Evolutionary conservation across 306 rosid species (phyloP).

Genomic region (Prunus mume): DNA sequence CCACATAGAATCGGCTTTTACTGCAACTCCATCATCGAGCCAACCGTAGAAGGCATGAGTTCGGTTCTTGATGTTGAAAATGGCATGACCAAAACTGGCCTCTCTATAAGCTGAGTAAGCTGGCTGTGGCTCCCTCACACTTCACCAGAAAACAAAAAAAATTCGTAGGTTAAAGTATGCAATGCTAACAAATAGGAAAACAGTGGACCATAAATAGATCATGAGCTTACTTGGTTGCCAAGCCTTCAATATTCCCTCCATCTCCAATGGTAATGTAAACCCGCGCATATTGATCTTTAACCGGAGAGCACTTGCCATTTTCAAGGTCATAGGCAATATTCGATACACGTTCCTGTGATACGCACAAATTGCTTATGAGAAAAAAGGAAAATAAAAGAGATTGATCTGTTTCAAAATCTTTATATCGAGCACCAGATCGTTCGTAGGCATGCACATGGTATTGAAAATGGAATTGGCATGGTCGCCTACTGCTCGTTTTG

Average conservation of each 20-base stretch:
- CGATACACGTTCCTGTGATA: constrained; percentile 53
- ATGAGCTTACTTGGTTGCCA: constrained; percentile 52
- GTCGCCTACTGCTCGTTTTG: no score
- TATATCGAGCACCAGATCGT: constrained; percentile 47
- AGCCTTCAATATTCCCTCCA: constrained; percentile 83
- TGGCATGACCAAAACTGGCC: constrained; percentile 74
- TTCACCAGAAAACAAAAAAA: constrained; percentile 13
- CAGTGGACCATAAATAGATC: neutral
- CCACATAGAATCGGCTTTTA: constrained; percentile 60
- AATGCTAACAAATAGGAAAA: neutral
- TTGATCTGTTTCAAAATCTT: no score
- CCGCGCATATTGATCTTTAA: constrained; percentile 58
- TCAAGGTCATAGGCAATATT: constrained; percentile 51
- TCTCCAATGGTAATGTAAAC: constrained; percentile 76
- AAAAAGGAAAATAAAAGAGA: neutral
- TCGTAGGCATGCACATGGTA: constrained; percentile 86
- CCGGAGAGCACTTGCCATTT: constrained; percentile 54
- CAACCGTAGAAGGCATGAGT: constrained; percentile 66
- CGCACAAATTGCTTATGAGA: neutral
- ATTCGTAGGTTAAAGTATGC: constrained; percentile 4
- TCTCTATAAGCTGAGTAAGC: constrained; percentile 63
- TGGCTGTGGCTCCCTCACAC: constrained; percentile 70
- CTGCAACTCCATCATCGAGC: constrained; percentile 60
- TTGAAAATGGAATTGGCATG: no score
- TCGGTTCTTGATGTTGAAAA: constrained; percentile 62